Percentiles rank a stretch among this genome's conserved stretches.
phyloP scores from a whole-genome alignment of 768 basidiomycete species.

The Lactarius hengduanensis region DNA sequence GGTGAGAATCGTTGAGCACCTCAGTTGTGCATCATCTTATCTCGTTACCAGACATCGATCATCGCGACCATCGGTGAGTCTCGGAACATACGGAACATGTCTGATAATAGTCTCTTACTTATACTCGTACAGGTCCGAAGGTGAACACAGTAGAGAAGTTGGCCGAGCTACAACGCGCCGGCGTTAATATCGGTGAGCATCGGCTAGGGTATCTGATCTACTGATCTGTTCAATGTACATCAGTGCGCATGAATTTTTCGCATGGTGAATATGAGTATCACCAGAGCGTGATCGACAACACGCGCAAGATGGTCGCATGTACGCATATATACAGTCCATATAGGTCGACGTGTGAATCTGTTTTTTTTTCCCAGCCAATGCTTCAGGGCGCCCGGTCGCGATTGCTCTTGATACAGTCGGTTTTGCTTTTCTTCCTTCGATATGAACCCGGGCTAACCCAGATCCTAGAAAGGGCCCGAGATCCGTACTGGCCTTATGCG shows the following conservation, averaged over 20 bases:
- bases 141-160: constrained; percentile 91
- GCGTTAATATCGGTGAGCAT: constrained; percentile 95
- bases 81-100: background rate
- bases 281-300: constrained; percentile 98
- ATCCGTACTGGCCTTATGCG: constrained; percentile 95
- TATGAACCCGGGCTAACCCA: constrained; percentile 5
- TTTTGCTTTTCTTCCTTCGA: constrained; percentile 19
- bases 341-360: constrained; percentile 6
- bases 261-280: constrained; percentile 99
- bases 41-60: constrained; percentile 76
- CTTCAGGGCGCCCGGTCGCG: constrained; percentile 85
- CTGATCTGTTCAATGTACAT: constrained; percentile 20
- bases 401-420: constrained; percentile 96
- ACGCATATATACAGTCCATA: constrained; percentile 32
- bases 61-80: constrained; percentile 94
- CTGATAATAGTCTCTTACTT: constrained; percentile 16
- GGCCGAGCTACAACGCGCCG: constrained; percentile 77
- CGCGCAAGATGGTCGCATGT: constrained; percentile 82
- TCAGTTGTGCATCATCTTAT: constrained; percentile 15
- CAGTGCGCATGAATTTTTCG: constrained; percentile 99
- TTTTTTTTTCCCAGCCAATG: constrained; percentile 47
- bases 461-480: constrained; percentile 91
- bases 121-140: constrained; percentile 70
- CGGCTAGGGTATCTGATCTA: background rate
- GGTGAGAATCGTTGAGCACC: constrained; percentile 45